Evolutionary conservation across 179 eudicot genomes (phyloP).

Genomic region (Pouteria campechiana): DNA sequence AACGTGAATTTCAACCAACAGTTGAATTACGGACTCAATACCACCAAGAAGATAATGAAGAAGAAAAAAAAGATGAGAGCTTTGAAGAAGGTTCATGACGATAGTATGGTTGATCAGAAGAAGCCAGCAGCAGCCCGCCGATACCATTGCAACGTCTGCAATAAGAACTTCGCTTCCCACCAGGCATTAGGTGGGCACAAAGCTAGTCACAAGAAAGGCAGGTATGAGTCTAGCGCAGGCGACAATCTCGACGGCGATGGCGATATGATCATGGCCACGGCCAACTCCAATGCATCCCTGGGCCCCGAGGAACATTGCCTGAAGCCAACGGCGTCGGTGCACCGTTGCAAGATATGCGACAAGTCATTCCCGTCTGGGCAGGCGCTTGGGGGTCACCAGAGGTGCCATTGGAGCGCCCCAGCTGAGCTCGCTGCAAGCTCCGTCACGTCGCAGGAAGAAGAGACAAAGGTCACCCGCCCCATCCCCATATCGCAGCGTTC

Average conservation of each 20-base stretch:
- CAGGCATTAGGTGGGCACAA: slow-evolving; percentile 56
- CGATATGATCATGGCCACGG: not conserved
- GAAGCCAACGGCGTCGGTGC: not conserved
- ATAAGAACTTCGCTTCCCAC: slow-evolving; percentile 21
- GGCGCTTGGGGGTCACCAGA: slow-evolving; percentile 28
- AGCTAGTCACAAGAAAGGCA: slow-evolving; percentile 36
- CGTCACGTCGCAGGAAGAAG: too few relatives aligned
- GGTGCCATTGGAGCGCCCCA: slow-evolving; percentile 19
- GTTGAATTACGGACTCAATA: too few relatives aligned
- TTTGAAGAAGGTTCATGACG: too few relatives aligned
- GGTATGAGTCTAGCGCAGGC: too few relatives aligned
- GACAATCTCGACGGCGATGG: not conserved
- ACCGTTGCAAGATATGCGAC: slow-evolving; percentile 17
- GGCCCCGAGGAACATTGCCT: not conserved
- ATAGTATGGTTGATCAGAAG: too few relatives aligned
- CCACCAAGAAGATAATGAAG: too few relatives aligned
- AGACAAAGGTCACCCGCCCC: too few relatives aligned
- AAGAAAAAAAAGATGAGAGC: too few relatives aligned
- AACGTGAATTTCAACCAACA: too few relatives aligned
- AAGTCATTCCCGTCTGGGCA: slow-evolving; percentile 19
- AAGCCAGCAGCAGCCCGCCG: not conserved
- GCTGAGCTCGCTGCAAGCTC: too few relatives aligned
- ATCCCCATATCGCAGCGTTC: too few relatives aligned
- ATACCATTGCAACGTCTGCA: slow-evolving; percentile 29
- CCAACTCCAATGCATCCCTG: not conserved